Conservation (phyloP, 257 asterid species). For the Solanum lycopersicoides region DNA sequence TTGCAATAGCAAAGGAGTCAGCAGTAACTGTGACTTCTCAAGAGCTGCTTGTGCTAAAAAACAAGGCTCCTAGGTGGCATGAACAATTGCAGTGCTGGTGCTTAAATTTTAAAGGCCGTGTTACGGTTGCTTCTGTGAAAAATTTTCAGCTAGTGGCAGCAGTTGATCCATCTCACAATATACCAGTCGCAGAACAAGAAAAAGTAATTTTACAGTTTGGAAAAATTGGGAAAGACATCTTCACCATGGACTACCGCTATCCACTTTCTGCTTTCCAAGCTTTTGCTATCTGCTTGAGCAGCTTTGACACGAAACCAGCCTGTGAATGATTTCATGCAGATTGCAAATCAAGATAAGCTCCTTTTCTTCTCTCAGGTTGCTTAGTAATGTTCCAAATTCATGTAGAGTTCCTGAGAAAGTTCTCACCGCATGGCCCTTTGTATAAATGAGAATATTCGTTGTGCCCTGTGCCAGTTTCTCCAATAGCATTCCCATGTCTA, state of each 20-base stretch:
- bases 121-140: not conserved
- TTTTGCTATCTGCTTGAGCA: conserved; percentile 91
- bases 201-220: not conserved
- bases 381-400: not conserved
- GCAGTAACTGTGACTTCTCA: not conserved
- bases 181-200: not conserved
- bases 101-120: not conserved
- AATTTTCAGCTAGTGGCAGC: not conserved
- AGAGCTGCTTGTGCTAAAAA: not conserved
- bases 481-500: not conserved
- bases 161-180: not conserved
- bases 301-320: conserved; percentile 92
- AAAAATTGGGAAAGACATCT: not conserved
- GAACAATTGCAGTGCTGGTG: not conserved
- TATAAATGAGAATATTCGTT: conserved; percentile 6
- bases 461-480: conserved; percentile 6
- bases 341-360: conserved; percentile 11
- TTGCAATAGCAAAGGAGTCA: not conserved
- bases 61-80: conserved; percentile 2
- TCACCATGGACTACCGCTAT: not conserved
- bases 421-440: not conserved
- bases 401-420: not conserved
- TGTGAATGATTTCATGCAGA: conserved; percentile 56
- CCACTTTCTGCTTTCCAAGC: conserved; percentile 67
- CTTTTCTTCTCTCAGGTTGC: not conserved